Evolutionary conservation across 345 rosid species (phyloP).

Genomic region (Moricandia arvensis): DNA sequence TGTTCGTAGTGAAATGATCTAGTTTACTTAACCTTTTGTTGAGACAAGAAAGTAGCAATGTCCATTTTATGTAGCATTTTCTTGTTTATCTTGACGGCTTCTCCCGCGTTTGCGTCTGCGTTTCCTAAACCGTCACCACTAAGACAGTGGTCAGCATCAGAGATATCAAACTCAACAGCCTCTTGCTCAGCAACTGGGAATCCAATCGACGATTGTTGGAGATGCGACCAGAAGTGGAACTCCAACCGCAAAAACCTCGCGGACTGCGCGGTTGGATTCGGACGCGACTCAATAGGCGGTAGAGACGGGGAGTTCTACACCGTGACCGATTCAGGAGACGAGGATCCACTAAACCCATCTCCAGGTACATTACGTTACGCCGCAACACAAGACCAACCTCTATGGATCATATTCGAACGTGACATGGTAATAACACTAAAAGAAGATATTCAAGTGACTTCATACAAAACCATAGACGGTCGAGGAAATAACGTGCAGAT

Average conservation of each 20-base stretch:
- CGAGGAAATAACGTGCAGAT: conserved; percentile 59
- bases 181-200: conserved; percentile 47
- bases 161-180: conserved; percentile 12
- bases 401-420: conserved; percentile 60
- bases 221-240: conserved; percentile 61
- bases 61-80: conserved; percentile 8
- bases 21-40: not conserved
- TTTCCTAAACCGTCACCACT: conserved; percentile 15
- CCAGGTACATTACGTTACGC: conserved; percentile 61
- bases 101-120: conserved; percentile 4
- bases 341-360: conserved; percentile 43
- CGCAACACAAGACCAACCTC: conserved; percentile 52
- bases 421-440: conserved; percentile 62
- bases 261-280: conserved; percentile 65
- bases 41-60: conserved; percentile 14
- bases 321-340: conserved; percentile 39
- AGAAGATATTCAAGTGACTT: conserved; percentile 50
- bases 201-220: conserved; percentile 70
- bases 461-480: conserved; percentile 69
- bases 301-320: conserved; percentile 52
- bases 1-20: not conserved
- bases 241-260: conserved; percentile 53
- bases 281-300: conserved; percentile 64
- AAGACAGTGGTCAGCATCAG: conserved; percentile 5
- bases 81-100: conserved; percentile 14